Evolutionary conservation across 2,329 filamentous ascomycete genomes (phyloP).

Genomic region (Teratosphaeria pseudoeucalypti): DNA sequence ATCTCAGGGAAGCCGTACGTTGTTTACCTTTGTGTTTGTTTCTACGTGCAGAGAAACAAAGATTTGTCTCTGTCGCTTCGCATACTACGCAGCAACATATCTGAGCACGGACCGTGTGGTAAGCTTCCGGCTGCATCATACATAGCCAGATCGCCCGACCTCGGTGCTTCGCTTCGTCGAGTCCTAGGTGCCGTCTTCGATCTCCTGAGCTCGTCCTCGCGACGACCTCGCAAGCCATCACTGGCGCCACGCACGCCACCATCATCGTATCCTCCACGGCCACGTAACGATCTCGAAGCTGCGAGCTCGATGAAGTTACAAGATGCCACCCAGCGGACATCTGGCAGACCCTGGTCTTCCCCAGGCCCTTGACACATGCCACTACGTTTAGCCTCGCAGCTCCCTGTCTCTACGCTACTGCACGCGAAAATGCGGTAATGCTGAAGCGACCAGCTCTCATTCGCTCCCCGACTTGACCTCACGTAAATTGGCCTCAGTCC

Average conservation of each 20-base stretch:
- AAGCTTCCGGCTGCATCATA: neutral
- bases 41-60: neutral
- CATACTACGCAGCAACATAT: neutral
- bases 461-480: slow-evolving; percentile 1
- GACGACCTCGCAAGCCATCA: neutral
- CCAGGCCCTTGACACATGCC: neutral
- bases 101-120: neutral
- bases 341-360: neutral
- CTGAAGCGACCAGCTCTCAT: neutral
- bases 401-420: neutral
- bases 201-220: neutral
- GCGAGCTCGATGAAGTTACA: neutral
- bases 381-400: slow-evolving; percentile 5
- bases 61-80: neutral
- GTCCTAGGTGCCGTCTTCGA: neutral
- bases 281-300: neutral
- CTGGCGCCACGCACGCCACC: neutral
- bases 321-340: neutral
- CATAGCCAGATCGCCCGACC: neutral
- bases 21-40: neutral
- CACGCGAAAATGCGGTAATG: neutral
- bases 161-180: neutral
- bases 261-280: neutral
- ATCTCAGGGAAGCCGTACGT: neutral
- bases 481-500: slow-evolving; percentile 2